Evolutionary conservation across 805 yeast species (phyloP).

Genomic region (Diddensiella santjacobensis): DNA sequence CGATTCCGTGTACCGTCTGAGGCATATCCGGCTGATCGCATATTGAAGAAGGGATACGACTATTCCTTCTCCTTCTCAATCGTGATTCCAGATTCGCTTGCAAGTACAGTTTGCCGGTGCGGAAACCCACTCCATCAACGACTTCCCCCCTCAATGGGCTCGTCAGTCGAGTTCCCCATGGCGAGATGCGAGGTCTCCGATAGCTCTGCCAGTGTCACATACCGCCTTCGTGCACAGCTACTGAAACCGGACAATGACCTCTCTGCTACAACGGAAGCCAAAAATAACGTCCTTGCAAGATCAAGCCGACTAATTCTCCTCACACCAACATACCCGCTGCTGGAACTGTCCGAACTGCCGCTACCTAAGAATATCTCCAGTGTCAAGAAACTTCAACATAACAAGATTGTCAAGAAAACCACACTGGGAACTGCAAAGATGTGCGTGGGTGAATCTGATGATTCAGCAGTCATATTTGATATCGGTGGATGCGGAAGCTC

Average conservation of each 20-base stretch:
- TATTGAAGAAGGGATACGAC: slow-evolving; percentile 14
- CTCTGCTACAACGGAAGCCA: neutral
- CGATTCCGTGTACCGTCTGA: slow-evolving; percentile 7
- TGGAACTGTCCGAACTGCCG: neutral
- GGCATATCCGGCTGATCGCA: slow-evolving; percentile 13
- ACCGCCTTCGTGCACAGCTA: slow-evolving; percentile 10
- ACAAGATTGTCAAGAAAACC: neutral
- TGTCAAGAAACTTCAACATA: neutral
- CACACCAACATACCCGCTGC: neutral
- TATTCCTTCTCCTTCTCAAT: slow-evolving; percentile 18
- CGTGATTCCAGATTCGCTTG: slow-evolving; percentile 11
- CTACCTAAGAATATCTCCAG: neutral
- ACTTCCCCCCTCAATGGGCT: slow-evolving; percentile 15
- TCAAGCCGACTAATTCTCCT: neutral
- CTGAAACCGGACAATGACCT: neutral
- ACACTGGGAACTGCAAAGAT: slow-evolving; percentile 1
- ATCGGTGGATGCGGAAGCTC: neutral
- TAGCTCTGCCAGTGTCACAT: slow-evolving; percentile 8
- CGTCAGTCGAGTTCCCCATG: slow-evolving; percentile 1
- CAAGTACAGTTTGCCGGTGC: slow-evolving; percentile 11
- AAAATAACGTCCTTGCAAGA: slow-evolving; percentile 4
- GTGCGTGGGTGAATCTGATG: neutral
- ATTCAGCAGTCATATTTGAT: slow-evolving; percentile 5
- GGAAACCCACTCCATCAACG: slow-evolving; percentile 4
- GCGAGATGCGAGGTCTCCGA: slow-evolving; percentile 4